phyloP scores from a whole-genome alignment of 768 basidiomycete species.

The Punctularia strigosozonata region DNA sequence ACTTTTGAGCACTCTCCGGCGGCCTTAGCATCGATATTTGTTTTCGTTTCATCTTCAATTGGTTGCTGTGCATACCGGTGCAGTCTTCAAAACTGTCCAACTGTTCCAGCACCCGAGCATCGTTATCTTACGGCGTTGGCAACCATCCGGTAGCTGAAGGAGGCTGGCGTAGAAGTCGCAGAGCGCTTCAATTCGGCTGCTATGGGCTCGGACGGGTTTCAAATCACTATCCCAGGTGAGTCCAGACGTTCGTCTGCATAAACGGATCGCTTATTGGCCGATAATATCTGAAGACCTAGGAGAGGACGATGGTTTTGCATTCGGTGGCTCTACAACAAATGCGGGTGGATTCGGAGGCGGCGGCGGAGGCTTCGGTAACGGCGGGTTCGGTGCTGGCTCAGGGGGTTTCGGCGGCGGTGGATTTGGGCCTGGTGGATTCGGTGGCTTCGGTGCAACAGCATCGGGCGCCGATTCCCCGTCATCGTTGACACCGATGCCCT shows the following conservation, averaged over 20 bases:
- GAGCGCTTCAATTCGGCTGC: not conserved
- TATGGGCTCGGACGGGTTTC: constrained; percentile 28
- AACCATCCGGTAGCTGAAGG: not conserved
- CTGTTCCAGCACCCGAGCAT: no score
- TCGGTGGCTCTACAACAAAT: constrained; percentile 23
- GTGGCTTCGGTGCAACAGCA: constrained; percentile 14
- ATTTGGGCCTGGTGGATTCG: constrained; percentile 17
- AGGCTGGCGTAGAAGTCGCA: constrained; percentile 1
- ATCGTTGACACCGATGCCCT: constrained; percentile 35
- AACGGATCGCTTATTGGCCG: constrained; percentile 5
- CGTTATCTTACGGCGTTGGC: not conserved
- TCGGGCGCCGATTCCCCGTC: constrained; percentile 62
- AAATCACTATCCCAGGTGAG: constrained; percentile 37
- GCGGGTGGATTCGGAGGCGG: constrained; percentile 35
- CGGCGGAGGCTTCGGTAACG: constrained; percentile 17
- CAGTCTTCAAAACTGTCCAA: no score
- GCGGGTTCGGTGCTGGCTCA: no score
- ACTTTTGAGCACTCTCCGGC: not conserved
- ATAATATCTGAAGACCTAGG: constrained; percentile 60
- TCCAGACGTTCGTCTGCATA: constrained; percentile 2
- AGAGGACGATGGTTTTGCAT: constrained; percentile 61
- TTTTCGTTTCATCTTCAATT: not conserved
- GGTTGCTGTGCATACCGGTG: not conserved
- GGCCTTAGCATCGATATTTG: not conserved
- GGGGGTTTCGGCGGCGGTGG: no score